A percentile compares a stretch with the other conserved stretches of the same genome.
Evolutionary conservation across 2,329 filamentous ascomycete species (phyloP).

Genomic region (Amauroascus niger): DNA sequence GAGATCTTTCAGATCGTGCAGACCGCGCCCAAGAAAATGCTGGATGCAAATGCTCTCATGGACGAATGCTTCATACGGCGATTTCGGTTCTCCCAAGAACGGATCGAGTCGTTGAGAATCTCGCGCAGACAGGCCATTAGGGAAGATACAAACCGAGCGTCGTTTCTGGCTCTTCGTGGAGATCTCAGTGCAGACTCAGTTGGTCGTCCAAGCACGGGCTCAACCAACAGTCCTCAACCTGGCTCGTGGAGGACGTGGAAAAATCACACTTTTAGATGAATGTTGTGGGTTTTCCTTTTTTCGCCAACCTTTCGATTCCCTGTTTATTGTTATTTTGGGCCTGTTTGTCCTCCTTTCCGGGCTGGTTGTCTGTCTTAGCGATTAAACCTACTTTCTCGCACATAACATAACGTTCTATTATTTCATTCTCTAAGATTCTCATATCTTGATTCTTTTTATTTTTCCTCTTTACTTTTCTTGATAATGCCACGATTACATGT

Average conservation of each 20-base stretch:
- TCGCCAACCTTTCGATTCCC: not conserved
- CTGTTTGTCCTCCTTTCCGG: not conserved
- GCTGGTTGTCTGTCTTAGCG: not conserved
- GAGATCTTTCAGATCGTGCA: constrained; percentile 95
- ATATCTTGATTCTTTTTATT: not conserved
- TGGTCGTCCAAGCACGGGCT: constrained; percentile 5
- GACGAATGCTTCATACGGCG: constrained; percentile 72
- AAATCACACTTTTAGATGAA: constrained; percentile 21
- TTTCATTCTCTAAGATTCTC: not conserved
- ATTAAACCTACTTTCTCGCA: not conserved
- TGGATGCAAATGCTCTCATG: constrained; percentile 74
- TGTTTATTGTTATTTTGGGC: not conserved
- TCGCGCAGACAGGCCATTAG: constrained; percentile 51
- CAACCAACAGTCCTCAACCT: constrained; percentile 10
- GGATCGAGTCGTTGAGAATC: constrained; percentile 65
- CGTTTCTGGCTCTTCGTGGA: constrained; percentile 22
- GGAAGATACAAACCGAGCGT: constrained; percentile 34
- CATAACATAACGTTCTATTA: not conserved
- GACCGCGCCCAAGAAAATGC: constrained; percentile 65
- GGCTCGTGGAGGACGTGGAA: constrained; percentile 16
- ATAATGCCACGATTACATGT: constrained; percentile 2
- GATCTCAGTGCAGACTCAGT: constrained; percentile 10
- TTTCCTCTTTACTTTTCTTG: not conserved
- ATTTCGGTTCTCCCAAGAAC: constrained; percentile 70
- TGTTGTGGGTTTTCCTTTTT: not conserved